Base-by-base conservation (phyloP, 805 yeast species). In the Zygotorulaspora chibaensis region DNA sequence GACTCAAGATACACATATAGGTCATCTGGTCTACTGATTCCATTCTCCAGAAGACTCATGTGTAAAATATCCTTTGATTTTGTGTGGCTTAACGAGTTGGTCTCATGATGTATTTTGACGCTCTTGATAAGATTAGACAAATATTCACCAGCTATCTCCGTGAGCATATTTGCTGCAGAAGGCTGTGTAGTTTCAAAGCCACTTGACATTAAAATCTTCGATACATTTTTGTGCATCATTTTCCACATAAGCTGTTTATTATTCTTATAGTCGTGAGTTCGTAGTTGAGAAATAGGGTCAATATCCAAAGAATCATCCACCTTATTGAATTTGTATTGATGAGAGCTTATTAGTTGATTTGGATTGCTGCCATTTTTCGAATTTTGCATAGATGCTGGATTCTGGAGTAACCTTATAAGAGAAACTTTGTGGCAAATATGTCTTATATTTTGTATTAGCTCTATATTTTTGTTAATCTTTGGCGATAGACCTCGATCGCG, bases 151-250 rank as follows among this genome's bases (percentile, higher is more conserved):
- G 97, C 91, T 27, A 93, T 65, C 53, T 88, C 95, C 0, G 96
- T 79, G 45, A 93, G 66, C 2, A 87, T 77, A 50, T 86, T 84
- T 20, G 87, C 75, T 5, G 97, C 96, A 39, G 74, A 70, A 10
- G 84, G 79, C 54, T 87, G 87, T 0, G 95, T 77, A 0, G 84
- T 71, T 67, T 93, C 98, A 69, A 87, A 93, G 0, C 99, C 99
- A 35, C 84, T 81, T 34, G 87, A 83, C 98, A 93, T 91, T 1
- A 87, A 80, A 15, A 93, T 69, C 50, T 88, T 87, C 15, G 90
- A 77, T 0, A 87, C 79, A 34, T 83, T 77, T 54, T 84, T 80
- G 52, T 79, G 74, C 69, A 93, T 67, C 0, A 86, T 79, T 1
- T 80, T 72, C 55, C 75, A 79, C 8, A 89, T 84, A 11, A 88